phyloP scores from a whole-genome alignment of 148 eudicot species.

The Selenicereus undatus region DNA sequence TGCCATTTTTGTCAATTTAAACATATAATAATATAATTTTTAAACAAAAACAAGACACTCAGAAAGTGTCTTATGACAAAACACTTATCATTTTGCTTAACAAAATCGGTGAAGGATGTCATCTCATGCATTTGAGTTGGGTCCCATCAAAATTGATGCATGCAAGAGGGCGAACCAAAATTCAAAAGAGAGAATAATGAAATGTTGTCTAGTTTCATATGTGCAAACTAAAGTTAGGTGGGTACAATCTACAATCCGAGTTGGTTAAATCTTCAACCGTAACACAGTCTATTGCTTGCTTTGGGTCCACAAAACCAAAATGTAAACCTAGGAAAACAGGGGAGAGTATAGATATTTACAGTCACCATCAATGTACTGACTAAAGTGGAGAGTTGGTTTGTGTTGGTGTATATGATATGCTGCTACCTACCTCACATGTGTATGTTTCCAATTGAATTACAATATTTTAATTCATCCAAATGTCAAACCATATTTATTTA shows the following conservation, averaged over 20 bases:
- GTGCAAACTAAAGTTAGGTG: conserved; percentile 2
- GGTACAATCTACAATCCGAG: not conserved
- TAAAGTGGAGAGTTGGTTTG: not conserved
- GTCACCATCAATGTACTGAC: not conserved
- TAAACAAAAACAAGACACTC: too few species aligned
- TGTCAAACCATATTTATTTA: too few species aligned
- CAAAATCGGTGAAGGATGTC: not conserved
- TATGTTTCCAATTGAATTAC: too few species aligned
- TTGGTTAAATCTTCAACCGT: conserved; percentile 4
- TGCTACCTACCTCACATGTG: not conserved
- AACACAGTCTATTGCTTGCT: not conserved
- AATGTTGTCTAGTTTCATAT: not conserved
- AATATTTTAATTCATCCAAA: too few species aligned
- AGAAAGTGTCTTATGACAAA: too few species aligned
- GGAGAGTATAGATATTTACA: not conserved
- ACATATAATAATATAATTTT: too few species aligned
- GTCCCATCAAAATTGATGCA: conserved; percentile 17
- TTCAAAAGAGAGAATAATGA: conserved; percentile 27
- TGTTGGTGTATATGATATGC: not conserved
- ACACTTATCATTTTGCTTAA: not conserved
- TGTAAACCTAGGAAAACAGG: conserved; percentile 11
- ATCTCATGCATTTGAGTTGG: not conserved
- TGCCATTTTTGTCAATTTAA: too few species aligned
- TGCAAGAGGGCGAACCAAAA: conserved; percentile 10
- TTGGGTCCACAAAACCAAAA: conserved; percentile 14